Conservation (phyloP, 331 rosid species). For the Malus hybrid region DNA sequence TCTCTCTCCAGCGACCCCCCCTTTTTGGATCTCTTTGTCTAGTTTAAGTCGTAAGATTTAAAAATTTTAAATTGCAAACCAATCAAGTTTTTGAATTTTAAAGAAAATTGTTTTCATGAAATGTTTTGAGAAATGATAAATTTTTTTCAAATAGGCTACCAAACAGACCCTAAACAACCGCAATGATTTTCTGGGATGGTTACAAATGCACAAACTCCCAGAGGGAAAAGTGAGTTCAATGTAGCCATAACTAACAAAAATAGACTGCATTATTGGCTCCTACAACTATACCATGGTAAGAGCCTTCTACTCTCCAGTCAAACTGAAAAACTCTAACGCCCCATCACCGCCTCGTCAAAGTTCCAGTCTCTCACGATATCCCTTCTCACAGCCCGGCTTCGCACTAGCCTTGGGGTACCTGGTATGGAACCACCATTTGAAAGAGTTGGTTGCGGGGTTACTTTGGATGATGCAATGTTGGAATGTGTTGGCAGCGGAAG, state of each 20-base stretch:
- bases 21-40: too few species aligned
- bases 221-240: slow-evolving; percentile 21
- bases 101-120: too few species aligned
- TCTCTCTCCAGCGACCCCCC: too few species aligned
- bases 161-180: neutral
- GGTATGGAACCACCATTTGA: slow-evolving; percentile 23
- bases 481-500: slow-evolving; percentile 33
- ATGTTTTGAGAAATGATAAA: too few species aligned
- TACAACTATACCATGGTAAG: slow-evolving; percentile 18
- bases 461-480: slow-evolving; percentile 59
- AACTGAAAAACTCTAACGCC: slow-evolving; percentile 22
- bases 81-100: too few species aligned
- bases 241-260: slow-evolving; percentile 26
- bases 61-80: too few species aligned
- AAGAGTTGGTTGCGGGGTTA: slow-evolving; percentile 66
- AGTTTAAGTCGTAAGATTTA: too few species aligned
- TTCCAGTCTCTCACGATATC: slow-evolving; percentile 83
- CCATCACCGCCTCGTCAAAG: slow-evolving; percentile 50
- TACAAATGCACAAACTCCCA: slow-evolving; percentile 21
- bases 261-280: slow-evolving; percentile 16
- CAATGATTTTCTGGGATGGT: neutral
- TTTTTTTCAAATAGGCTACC: too few species aligned
- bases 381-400: slow-evolving; percentile 77
- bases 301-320: slow-evolving; percentile 12
- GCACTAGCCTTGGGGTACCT: slow-evolving; percentile 60